These are phyloP conservation scores for Leccinum imitatum DNA, from an alignment of 768 basidiomycete genomes.

Conservation along the genomic window DNA sequence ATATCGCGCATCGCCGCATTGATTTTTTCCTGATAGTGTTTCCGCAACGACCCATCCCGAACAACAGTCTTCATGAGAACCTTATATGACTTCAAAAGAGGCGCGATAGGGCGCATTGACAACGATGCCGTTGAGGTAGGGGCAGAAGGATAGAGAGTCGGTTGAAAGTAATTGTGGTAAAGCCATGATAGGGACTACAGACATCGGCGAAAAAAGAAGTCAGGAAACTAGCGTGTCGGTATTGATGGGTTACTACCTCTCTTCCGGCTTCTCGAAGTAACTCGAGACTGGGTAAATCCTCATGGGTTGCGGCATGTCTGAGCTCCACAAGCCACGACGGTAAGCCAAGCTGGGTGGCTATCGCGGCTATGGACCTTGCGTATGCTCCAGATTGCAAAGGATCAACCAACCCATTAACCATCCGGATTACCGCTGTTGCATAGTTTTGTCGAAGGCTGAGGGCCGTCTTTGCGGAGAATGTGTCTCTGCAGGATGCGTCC, in stretches of 20 bases:
- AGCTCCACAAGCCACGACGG: constrained; percentile 90
- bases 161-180: constrained; percentile 79
- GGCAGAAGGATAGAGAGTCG: constrained; percentile 60
- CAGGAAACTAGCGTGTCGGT: not conserved
- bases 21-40: constrained; percentile 51
- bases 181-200: constrained; percentile 80
- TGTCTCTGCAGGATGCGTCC: constrained; percentile 39
- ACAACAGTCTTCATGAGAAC: constrained; percentile 56
- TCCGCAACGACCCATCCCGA: constrained; percentile 62
- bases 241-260: constrained; percentile 47
- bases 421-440: constrained; percentile 76
- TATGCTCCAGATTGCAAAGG: constrained; percentile 87
- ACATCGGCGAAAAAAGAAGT: constrained; percentile 6
- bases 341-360: constrained; percentile 82
- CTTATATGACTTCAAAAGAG: constrained; percentile 77
- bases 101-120: constrained; percentile 56
- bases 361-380: constrained; percentile 86
- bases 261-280: constrained; percentile 73
- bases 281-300: constrained; percentile 84
- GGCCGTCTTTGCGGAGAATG: constrained; percentile 28
- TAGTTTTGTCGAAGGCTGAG: constrained; percentile 74
- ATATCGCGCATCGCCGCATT: constrained; percentile 54
- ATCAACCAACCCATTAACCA: constrained; percentile 95
- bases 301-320: constrained; percentile 94
- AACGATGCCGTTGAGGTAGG: constrained; percentile 31